phyloP scores from a whole-genome alignment of 306 rosid genomes.

The Trifolium dubium region DNA sequence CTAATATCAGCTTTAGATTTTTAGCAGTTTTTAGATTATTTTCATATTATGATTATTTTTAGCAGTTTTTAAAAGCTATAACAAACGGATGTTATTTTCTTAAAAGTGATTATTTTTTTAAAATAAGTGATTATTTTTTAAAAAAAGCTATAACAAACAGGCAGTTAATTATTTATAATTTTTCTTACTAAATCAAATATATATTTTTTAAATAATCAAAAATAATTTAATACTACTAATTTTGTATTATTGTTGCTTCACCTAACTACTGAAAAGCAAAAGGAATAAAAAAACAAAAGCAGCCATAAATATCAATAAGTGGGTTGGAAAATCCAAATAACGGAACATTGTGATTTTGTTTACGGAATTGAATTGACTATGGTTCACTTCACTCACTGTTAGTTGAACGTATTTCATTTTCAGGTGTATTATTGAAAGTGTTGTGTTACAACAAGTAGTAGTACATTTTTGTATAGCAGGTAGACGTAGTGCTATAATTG shows the following conservation, averaged over 20 bases:
- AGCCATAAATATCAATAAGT: slow-evolving; percentile 6
- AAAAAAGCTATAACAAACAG: no score
- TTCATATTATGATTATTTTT: no score
- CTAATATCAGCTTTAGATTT: no score
- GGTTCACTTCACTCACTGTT: background rate
- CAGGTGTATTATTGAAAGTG: background rate
- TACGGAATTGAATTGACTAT: slow-evolving; percentile 12
- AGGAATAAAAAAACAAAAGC: background rate
- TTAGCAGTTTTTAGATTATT: no score
- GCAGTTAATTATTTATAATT: no score
- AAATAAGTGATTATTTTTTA: no score
- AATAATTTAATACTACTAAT: no score
- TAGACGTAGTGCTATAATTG: background rate
- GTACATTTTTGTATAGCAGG: background rate
- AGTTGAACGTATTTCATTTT: background rate
- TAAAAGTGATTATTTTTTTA: no score
- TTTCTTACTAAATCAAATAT: no score
- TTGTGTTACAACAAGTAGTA: background rate
- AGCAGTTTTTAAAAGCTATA: no score
- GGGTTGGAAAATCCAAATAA: slow-evolving; percentile 5
- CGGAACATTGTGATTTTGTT: slow-evolving; percentile 6
- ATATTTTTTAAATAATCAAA: no score
- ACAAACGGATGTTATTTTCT: no score
- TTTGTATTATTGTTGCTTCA: slow-evolving; percentile 7
- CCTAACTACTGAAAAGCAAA: background rate